Evolutionary conservation across 1,139 yeast species (phyloP), one percentile per base, ranked within the genome.

Genomic region (Kodamaea suecica): DNA sequence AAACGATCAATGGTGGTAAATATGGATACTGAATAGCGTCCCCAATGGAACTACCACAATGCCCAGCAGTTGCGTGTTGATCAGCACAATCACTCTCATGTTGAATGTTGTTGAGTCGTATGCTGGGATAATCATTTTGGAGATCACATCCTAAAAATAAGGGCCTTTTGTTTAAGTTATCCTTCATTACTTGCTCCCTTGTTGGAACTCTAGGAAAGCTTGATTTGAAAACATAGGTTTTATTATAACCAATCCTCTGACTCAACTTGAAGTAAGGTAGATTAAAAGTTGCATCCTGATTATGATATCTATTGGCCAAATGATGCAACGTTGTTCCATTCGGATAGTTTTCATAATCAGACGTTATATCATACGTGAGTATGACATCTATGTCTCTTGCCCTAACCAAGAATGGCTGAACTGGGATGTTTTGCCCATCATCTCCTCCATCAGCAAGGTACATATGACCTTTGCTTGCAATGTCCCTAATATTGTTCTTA

Each of bases 91-190:
- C n/a, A n/a, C n/a, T n/a, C n/a, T n/a, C n/a, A n/a, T n/a, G n/a
- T n/a, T n/a, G n/a, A n/a, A n/a, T n/a, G n/a, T n/a, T n/a, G n/a
- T n/a, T n/a, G n/a, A n/a, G n/a, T n/a, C n/a, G n/a, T n/a, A n/a
- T n/a, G n/a, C n/a, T n/a, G 11, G 57, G 61, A 40, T 61, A 62
- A 41, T 63, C 68, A 20, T 38, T 35, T 3, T 54, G 45, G 15
- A 74, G 42, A 42, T 73, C 60, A 50, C 87, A 80, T 0, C 86
- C 86, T 32, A 80, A 63, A 34, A 79, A 78, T 1, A 69, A 43
- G 0, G 84, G 82, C 20, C 50, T 49, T 4, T 56, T 47, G 26
- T 59, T 56, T 28, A 70, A 52, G 4, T 54, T 50, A 13, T 50
- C 36, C 10, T 45, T 37, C 1, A 63, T 35, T 21, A 73, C 56